Evolutionary conservation across 441 rosid genomes (phyloP), one percentile per base, ranked within the genome.

Genomic region (Mallotus repandus): DNA sequence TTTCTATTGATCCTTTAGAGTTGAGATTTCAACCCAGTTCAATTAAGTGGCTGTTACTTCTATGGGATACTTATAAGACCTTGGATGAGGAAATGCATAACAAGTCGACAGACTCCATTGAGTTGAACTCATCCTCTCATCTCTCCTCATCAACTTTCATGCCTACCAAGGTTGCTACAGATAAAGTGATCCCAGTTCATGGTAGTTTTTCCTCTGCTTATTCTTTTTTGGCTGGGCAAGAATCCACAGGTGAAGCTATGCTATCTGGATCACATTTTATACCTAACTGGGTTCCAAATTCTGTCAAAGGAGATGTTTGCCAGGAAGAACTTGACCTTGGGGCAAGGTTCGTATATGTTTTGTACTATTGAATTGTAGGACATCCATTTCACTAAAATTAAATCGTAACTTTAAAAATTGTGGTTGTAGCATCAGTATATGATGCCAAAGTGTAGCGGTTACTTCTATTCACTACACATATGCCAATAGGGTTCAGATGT

Each of bases 251-350:
- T 77, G 92, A 87, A 68, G 78, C 77, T 65, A 71, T 82, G 80
- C 81, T 88, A 63, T 88, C 92, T 67, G 88, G 73, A 69, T 81
- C 90, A 46, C 84, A 86, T 79, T 80, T 96, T 78, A 96, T 96
- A 80, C 76, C 87, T 71, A 92, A 94, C 80, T 96, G 99, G 99
- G 86, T 96, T 76, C 93, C 96, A 32, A 77, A 74, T 77, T 89
- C 90, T 61, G 68, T 72, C 61, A 72, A 68, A 32, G 83, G 71
- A 72, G 81, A 75, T 76, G 81, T 76, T 66, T 62, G 48, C 61
- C 74, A 72, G 61, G 82, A 80, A 76, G 98, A 89, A 76, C 86
- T 75, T 56, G 97, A 94, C 83, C 84, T 92, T 76, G 98, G 92
- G 71, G 89, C 92, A 80, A 96, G 99, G 99, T 96, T 80, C 79